Evolutionary conservation across 2,329 filamentous ascomycete genomes (phyloP).

Genomic region (Colletotrichum eleusines): DNA sequence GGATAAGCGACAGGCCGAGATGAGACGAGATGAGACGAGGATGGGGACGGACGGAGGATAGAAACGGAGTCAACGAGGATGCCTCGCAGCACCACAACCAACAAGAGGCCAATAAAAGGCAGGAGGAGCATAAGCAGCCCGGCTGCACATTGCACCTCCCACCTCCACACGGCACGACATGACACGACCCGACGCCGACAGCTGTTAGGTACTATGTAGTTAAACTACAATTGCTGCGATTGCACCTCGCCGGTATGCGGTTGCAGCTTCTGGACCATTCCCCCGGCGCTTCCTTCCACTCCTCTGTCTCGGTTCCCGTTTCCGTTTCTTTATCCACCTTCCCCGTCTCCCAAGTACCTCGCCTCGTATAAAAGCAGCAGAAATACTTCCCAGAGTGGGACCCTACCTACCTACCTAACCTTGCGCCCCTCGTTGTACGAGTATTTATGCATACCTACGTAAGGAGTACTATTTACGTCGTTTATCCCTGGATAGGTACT

Average conservation of each 20-base stretch:
- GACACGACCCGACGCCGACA: too few relatives aligned
- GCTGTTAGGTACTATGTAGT: too few relatives aligned
- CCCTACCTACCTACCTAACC: neutral
- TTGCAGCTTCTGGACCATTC: neutral
- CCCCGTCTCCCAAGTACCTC: neutral
- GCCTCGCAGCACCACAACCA: neutral
- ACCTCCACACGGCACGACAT: too few relatives aligned
- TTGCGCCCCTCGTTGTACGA: slow-evolving; percentile 30
- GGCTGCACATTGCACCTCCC: too few relatives aligned
- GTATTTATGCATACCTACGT: too few relatives aligned
- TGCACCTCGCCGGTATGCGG: neutral
- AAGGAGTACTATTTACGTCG: too few relatives aligned
- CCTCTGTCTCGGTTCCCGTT: neutral
- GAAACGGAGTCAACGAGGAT: slow-evolving; percentile 2
- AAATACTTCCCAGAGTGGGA: neutral
- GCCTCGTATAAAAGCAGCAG: too few relatives aligned
- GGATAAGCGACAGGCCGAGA: neutral
- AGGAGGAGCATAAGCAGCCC: too few relatives aligned
- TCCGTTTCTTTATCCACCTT: neutral
- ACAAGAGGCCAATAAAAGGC: too few relatives aligned
- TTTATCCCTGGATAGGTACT: too few relatives aligned
- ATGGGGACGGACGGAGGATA: neutral
- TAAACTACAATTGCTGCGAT: slow-evolving; percentile 4
- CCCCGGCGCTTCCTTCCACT: neutral
- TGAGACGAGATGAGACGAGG: neutral